Base-by-base conservation (phyloP, 75 land plant species). In the Gnetum montanum region DNA sequence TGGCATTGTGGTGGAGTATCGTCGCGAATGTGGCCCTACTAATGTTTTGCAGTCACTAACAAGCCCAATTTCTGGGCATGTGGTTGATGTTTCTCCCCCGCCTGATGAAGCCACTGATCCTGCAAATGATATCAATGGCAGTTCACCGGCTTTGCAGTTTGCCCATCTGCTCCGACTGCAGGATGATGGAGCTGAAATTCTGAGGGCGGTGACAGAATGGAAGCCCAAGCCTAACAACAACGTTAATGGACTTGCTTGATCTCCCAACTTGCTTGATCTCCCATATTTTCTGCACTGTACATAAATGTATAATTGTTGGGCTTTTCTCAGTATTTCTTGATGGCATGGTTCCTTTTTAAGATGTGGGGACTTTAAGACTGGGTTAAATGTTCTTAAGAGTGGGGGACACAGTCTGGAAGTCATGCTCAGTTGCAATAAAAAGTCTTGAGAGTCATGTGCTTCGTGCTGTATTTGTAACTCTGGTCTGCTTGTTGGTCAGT, bases 1-100 rank as follows among this genome's bases (percentile, higher is more conserved):
- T 19, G 41, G 34, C 26, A 69, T 71, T 45, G 69, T 49, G 2
- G 46, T 71, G 56, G 74, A 71, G 57, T 71, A 71, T 47, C 58
- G 74, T 50, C 53, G 63, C 16, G 74, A 71, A 60, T 71, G 74
- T 49, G 58, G 74, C 19, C 71, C 70, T 37, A 34, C 54, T 12
- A 56, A 69, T 59, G 46, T 69, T 2, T 65, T 71, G 5, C 62
- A 68, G 34, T 71, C 74, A 37, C 37, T 71, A 46, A 43, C 74
- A 13, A 68, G 62, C 27, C 65, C 73, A 10, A 57, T 68, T 57
- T 23, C 18, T 33, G 55, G 37, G 31, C 36, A 53, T 8, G 24
- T 5, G 13, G 34, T 20, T 41, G 43, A 15, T 1, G 55, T 24
- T 31, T 33, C 36, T 16, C 13, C 36, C 22, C 24, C 36, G 20